These are phyloP conservation scores for Boletus coccyginus DNA, from an alignment of 768 basidiomycete genomes.

Conservation along the genomic window DNA sequence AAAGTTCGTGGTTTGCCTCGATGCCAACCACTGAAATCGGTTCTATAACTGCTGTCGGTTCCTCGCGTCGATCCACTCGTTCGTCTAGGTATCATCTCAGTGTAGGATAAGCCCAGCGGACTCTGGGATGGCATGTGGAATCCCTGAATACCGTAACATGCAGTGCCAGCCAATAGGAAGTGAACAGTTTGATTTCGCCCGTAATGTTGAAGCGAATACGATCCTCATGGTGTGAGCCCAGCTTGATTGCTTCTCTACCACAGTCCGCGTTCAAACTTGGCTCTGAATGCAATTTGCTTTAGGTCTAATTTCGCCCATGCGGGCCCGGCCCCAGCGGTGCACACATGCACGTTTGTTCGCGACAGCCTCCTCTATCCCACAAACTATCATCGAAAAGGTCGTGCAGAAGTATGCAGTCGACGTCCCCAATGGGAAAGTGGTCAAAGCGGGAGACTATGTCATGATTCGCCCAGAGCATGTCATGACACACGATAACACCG, in stretches of 20 bases:
- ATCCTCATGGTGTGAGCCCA: background rate
- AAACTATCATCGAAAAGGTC: slow-evolving; percentile 92
- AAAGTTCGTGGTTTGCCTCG: too few species aligned
- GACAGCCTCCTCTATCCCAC: slow-evolving; percentile 46
- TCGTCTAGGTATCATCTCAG: too few species aligned
- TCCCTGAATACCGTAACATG: too few species aligned
- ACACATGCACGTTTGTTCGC: slow-evolving; percentile 28
- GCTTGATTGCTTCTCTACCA: background rate
- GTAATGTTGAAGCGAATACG: background rate
- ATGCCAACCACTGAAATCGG: too few species aligned
- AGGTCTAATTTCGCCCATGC: slow-evolving; percentile 3
- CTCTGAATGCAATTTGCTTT: slow-evolving; percentile 15
- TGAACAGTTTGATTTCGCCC: background rate
- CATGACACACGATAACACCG: slow-evolving; percentile 78
- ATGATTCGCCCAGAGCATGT: slow-evolving; percentile 58
- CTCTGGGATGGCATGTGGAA: background rate
- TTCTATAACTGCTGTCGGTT: too few species aligned
- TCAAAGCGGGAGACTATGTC: slow-evolving; percentile 97
- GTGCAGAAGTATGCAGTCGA: too few species aligned
- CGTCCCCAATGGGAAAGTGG: slow-evolving; percentile 46
- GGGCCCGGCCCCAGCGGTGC: background rate
- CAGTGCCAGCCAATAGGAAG: too few species aligned
- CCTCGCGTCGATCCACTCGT: too few species aligned
- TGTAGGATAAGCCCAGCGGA: background rate
- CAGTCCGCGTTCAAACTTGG: background rate